A percentile compares a stretch with the other conserved stretches of the same genome.
These are phyloP conservation scores for Cyclotella cryptica DNA, from an alignment of 108 stramenopile species.

Conservation along the genomic window DNA sequence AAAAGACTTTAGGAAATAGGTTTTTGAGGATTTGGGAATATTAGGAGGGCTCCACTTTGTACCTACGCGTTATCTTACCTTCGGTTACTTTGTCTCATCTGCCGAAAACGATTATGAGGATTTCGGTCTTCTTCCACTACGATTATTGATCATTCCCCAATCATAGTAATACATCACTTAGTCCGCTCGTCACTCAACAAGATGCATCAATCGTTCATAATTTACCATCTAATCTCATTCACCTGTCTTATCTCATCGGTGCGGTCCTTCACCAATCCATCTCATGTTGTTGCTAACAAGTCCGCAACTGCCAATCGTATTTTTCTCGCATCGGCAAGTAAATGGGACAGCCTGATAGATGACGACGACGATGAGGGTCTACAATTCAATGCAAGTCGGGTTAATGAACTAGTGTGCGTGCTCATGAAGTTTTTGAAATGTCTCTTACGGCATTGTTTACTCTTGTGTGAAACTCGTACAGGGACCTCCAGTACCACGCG, in stretches of 20 bases:
- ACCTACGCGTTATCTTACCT: too few species aligned
- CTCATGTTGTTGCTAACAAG: neutral
- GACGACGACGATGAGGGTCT: conserved; percentile 65
- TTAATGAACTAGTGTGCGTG: neutral
- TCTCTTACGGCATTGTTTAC: neutral
- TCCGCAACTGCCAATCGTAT: neutral
- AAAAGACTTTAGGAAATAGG: too few species aligned
- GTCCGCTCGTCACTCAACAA: too few species aligned
- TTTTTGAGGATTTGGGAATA: too few species aligned
- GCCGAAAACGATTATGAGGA: too few species aligned
- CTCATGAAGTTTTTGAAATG: neutral
- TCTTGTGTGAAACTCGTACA: neutral
- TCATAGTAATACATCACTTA: too few species aligned
- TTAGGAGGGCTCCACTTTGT: too few species aligned
- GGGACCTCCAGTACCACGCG: conserved; percentile 56
- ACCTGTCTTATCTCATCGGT: neutral
- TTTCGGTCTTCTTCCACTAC: too few species aligned
- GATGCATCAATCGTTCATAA: too few species aligned
- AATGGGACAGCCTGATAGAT: conserved; percentile 71
- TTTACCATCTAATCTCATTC: too few species aligned
- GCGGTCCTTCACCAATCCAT: conserved; percentile 13
- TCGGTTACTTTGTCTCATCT: too few species aligned
- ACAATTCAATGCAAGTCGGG: conserved; percentile 25
- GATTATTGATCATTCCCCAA: too few species aligned
- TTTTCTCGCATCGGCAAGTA: conserved; percentile 32